These are phyloP conservation scores for Choiromyces venosus DNA, from an alignment of 495 filamentous ascomycete genomes.

Conservation along the genomic window DNA sequence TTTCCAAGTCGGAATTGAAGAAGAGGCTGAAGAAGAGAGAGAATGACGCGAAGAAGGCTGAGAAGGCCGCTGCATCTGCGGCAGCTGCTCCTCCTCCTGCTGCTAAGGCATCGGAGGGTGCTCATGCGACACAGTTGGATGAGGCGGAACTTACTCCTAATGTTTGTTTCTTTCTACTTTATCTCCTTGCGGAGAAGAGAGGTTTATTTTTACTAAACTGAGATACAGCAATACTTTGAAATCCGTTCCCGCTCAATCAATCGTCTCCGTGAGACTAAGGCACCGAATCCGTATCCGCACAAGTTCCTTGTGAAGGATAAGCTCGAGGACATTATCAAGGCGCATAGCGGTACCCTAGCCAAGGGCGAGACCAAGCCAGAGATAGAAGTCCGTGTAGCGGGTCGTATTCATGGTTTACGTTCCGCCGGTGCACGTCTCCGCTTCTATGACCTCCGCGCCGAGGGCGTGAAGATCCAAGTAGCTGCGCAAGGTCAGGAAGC, in stretches of 20 bases:
- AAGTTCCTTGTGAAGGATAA: constrained; percentile 87
- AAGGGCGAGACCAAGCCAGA: constrained; percentile 78
- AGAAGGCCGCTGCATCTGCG: constrained; percentile 72
- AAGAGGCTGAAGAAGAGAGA: constrained; percentile 88
- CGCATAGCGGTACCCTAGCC: constrained; percentile 63
- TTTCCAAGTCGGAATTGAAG: constrained; percentile 88
- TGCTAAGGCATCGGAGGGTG: constrained; percentile 60
- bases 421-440: constrained; percentile 73
- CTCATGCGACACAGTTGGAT: constrained; percentile 52
- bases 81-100: constrained; percentile 59
- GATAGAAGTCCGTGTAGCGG: constrained; percentile 65
- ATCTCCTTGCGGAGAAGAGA: too few relatives aligned
- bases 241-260: constrained; percentile 81
- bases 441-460: constrained; percentile 87
- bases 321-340: constrained; percentile 66
- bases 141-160: constrained; percentile 86
- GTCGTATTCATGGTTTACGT: constrained; percentile 84
- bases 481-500: constrained; percentile 79
- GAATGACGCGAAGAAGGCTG: constrained; percentile 77
- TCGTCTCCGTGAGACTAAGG: constrained; percentile 72
- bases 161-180: constrained; percentile 53
- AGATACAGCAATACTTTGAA: constrained; percentile 97
- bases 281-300: constrained; percentile 90
- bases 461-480: constrained; percentile 81
- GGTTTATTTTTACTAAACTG: too few relatives aligned